A percentile compares a stretch with the other conserved stretches of the same genome.
Conservation (phyloP, 495 filamentous ascomycete species). For the Talaromyces proteolyticus region DNA sequence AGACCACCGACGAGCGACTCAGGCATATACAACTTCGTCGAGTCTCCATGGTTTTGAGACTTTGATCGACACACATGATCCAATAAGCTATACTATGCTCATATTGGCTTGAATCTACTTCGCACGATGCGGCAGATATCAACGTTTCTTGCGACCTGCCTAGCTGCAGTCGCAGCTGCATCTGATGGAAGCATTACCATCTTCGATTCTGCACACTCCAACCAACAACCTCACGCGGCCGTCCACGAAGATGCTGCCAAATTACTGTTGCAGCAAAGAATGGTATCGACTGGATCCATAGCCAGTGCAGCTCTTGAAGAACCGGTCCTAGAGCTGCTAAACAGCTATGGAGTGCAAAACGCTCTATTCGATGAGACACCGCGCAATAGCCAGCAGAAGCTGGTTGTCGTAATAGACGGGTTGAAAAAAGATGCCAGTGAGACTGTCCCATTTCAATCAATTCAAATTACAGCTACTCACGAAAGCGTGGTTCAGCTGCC, state of each 20-base stretch:
- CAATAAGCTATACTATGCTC: neutral
- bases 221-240: neutral
- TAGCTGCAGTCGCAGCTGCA: slow-evolving; percentile 3
- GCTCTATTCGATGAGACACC: slow-evolving; percentile 19
- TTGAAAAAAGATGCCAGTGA: slow-evolving; percentile 2
- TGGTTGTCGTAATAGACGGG: slow-evolving; percentile 2
- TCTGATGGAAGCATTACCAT: slow-evolving; percentile 1
- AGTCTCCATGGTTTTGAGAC: neutral
- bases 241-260: slow-evolving; percentile 1
- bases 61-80: neutral
- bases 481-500: neutral
- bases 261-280: slow-evolving; percentile 5
- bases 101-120: neutral
- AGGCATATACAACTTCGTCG: too few relatives aligned
- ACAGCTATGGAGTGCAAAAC: slow-evolving; percentile 29
- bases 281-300: slow-evolving; percentile 1
- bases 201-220: neutral
- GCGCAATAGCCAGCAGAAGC: neutral
- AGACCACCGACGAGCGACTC: too few relatives aligned
- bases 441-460: neutral
- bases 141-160: slow-evolving; percentile 3
- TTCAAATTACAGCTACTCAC: neutral
- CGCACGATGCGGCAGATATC: neutral
- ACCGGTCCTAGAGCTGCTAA: slow-evolving; percentile 28
- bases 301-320: slow-evolving; percentile 10